Conservation (phyloP, 2,329 filamentous ascomycete species). For the Cladophialophora immunda region DNA sequence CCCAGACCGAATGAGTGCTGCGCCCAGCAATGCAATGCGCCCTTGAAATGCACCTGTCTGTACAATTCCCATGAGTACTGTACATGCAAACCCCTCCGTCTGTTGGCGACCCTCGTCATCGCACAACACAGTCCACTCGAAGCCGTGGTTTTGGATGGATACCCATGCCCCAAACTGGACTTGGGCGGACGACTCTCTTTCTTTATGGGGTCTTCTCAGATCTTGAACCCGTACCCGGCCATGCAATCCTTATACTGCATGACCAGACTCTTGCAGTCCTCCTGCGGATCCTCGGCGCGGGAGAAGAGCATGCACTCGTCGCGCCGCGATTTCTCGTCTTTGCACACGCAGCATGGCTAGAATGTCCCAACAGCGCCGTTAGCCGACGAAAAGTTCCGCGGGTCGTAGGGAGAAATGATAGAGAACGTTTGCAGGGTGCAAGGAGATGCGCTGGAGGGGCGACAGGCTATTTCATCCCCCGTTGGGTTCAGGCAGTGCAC, state of each 20-base stretch:
- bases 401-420: not conserved
- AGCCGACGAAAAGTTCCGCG: slow-evolving; percentile 3
- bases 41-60: slow-evolving; percentile 1
- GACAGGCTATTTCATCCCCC: no score
- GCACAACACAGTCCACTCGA: not conserved
- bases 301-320: slow-evolving; percentile 99
- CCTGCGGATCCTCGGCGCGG: slow-evolving; percentile 78
- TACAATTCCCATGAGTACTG: not conserved
- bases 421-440: not conserved
- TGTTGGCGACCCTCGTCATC: not conserved
- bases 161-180: not conserved
- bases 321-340: slow-evolving; percentile 86
- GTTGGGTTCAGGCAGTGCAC: no score
- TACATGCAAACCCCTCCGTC: not conserved
- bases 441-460: not conserved
- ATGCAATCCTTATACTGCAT: slow-evolving; percentile 90
- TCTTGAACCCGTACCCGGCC: slow-evolving; percentile 88
- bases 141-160: no score
- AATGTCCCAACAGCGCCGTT: slow-evolving; percentile 12
- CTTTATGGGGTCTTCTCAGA: slow-evolving; percentile 40
- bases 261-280: slow-evolving; percentile 83
- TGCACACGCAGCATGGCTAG: slow-evolving; percentile 97
- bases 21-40: slow-evolving; percentile 2
- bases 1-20: not conserved
- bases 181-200: not conserved